A percentile compares a stretch with the other conserved stretches of the same genome.
Evolutionary conservation across 1,139 yeast species (phyloP).

Genomic region (Debaryomyces coudertii): DNA sequence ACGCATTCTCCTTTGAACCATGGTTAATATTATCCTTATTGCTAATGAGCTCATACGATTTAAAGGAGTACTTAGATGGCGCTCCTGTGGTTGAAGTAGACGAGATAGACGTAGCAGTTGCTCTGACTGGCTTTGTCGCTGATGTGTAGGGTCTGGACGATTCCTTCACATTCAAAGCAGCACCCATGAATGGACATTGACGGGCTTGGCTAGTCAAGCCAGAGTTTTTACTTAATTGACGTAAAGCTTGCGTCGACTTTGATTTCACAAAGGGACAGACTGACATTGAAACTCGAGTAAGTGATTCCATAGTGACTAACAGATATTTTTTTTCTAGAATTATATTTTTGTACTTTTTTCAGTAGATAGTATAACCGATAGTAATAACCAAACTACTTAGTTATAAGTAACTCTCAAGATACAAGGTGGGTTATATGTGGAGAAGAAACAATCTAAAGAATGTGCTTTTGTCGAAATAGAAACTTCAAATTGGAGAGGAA

Average conservation of each 20-base stretch:
- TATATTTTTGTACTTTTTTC: not conserved
- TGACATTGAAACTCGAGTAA: constrained; percentile 75
- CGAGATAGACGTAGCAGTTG: constrained; percentile 43
- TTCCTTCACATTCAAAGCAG: constrained; percentile 56
- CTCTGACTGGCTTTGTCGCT: constrained; percentile 54
- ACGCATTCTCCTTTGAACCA: constrained; percentile 47
- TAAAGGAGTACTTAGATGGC: constrained; percentile 39
- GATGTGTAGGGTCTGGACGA: constrained; percentile 54
- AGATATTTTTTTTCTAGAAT: not conserved
- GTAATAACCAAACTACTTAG: not conserved
- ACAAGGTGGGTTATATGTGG: not conserved
- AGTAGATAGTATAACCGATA: not conserved
- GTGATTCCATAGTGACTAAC: constrained; percentile 64
- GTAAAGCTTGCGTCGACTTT: constrained; percentile 62
- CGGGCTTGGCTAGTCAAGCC: constrained; percentile 65
- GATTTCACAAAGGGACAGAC: constrained; percentile 87
- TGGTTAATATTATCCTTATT: constrained; percentile 30
- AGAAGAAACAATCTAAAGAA: not conserved
- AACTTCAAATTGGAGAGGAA: not conserved
- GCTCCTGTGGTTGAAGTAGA: constrained; percentile 35
- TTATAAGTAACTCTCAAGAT: not conserved
- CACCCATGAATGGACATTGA: constrained; percentile 87
- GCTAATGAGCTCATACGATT: constrained; percentile 32
- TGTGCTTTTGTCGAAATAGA: not conserved
- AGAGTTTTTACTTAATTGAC: constrained; percentile 47